Conservation (phyloP, 1,284 basidiomycete genomes). For the Fistulinella cinereoalba region DNA sequence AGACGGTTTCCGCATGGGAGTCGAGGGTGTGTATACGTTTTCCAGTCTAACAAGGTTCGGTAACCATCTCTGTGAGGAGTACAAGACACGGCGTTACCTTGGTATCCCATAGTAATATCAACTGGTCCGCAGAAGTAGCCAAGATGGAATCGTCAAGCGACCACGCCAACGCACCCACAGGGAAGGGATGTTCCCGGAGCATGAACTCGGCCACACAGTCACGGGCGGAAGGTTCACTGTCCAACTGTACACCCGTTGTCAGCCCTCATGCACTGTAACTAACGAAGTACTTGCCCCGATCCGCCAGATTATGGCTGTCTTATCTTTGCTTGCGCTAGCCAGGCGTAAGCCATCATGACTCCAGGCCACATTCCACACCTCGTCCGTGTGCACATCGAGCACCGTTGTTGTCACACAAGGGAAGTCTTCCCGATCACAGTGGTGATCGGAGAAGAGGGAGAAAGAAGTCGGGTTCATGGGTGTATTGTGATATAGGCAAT, state of each 20-base stretch:
- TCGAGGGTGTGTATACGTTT: slow-evolving; percentile 61
- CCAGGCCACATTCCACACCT: slow-evolving; percentile 96
- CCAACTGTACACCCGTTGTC: slow-evolving; percentile 37
- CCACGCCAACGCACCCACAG: slow-evolving; percentile 85
- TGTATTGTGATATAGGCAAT: slow-evolving; percentile 80
- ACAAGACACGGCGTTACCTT: slow-evolving; percentile 47
- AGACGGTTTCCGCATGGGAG: slow-evolving; percentile 81
- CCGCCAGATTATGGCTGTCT: slow-evolving; percentile 86
- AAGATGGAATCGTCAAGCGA: slow-evolving; percentile 83
- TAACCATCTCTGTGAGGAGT: neutral
- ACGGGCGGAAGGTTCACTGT: slow-evolving; percentile 48
- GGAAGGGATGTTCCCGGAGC: slow-evolving; percentile 71
- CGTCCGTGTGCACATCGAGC: slow-evolving; percentile 83
- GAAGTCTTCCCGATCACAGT: slow-evolving; percentile 78
- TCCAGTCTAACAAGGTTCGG: slow-evolving; percentile 54
- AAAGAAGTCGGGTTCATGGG: slow-evolving; percentile 57
- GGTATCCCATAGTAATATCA: slow-evolving; percentile 85
- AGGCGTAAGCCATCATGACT: slow-evolving; percentile 85
- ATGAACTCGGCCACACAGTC: slow-evolving; percentile 61
- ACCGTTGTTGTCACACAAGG: slow-evolving; percentile 83
- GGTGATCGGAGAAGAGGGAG: slow-evolving; percentile 86
- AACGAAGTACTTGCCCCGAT: slow-evolving; percentile 58
- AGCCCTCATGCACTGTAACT: slow-evolving; percentile 2
- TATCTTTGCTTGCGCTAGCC: slow-evolving; percentile 88
- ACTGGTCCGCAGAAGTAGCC: slow-evolving; percentile 76